Conservation (phyloP, 2,329 filamentous ascomycete genomes). For the Trichoderma koningiopsis region DNA sequence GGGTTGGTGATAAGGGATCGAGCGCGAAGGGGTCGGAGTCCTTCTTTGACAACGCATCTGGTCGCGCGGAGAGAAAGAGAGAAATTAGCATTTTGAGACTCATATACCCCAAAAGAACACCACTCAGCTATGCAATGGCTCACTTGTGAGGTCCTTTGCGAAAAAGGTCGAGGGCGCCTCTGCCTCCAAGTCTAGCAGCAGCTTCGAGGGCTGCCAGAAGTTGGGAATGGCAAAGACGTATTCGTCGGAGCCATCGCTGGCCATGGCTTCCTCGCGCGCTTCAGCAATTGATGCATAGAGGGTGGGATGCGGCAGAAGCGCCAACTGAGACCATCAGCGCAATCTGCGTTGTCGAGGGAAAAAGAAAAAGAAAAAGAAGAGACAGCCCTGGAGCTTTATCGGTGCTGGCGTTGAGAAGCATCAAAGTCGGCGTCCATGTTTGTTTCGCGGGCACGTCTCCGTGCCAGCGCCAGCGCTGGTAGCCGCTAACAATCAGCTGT, state of each 20-base stretch:
- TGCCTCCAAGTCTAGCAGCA: conserved; percentile 42
- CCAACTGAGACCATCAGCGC: conserved; percentile 8
- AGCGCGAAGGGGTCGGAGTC: conserved; percentile 29
- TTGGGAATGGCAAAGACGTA: conserved; percentile 66
- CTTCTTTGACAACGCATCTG: conserved; percentile 1
- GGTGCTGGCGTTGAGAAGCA: neutral
- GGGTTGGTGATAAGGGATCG: conserved; percentile 29
- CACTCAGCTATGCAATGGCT: neutral
- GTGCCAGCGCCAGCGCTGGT: neutral
- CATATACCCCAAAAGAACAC: neutral
- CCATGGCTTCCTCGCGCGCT: conserved; percentile 33
- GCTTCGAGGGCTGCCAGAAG: conserved; percentile 59
- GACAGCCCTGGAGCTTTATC: neutral
- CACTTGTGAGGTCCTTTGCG: conserved; percentile 42
- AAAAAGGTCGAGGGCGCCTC: conserved; percentile 40
- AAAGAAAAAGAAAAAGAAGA: neutral
- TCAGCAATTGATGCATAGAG: conserved; percentile 17
- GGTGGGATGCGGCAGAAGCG: neutral
- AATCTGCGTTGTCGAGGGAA: neutral
- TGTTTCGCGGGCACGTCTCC: neutral
- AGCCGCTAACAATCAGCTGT: neutral
- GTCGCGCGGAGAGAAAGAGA: neutral
- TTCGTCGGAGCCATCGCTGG: conserved; percentile 46
- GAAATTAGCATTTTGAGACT: neutral
- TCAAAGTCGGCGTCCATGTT: neutral